These are phyloP conservation scores for Alternaria longipes DNA, from an alignment of 2,329 filamentous ascomycete species.

Conservation along the genomic window DNA sequence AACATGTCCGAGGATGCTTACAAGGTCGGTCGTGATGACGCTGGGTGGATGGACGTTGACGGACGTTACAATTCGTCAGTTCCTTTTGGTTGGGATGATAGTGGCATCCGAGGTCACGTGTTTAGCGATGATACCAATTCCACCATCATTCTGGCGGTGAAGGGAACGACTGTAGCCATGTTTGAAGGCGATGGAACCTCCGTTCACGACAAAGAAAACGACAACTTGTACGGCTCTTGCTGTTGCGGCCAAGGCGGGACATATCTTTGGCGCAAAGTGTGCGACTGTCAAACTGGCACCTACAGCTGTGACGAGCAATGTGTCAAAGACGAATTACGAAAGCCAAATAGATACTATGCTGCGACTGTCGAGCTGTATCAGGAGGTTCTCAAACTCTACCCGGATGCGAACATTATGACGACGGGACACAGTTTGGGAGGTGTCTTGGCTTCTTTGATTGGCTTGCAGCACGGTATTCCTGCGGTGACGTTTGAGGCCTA, in stretches of 20 bases:
- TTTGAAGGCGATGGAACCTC: conserved; percentile 50
- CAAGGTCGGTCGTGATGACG: conserved; percentile 43
- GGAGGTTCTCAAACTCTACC: conserved; percentile 46
- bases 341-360: conserved; percentile 46
- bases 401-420: conserved; percentile 46
- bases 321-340: conserved; percentile 41
- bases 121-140: conserved; percentile 46
- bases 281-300: conserved; percentile 48
- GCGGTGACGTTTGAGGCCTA: conserved; percentile 48
- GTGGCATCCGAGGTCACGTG: conserved; percentile 48
- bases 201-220: conserved; percentile 49
- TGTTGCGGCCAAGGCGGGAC: conserved; percentile 49
- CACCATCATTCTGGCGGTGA: conserved; percentile 46
- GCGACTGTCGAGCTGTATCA: conserved; percentile 46
- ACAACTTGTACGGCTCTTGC: conserved; percentile 49
- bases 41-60: conserved; percentile 48
- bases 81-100: conserved; percentile 51
- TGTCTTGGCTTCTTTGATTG: conserved; percentile 47
- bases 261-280: conserved; percentile 48
- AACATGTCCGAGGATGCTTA: conserved; percentile 51
- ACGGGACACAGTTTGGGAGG: conserved; percentile 49
- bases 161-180: conserved; percentile 49
- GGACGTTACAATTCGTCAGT: conserved; percentile 42
- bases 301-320: conserved; percentile 49
- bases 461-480: conserved; percentile 45